Evolutionary conservation across 169 alveolate species (phyloP).

Genomic region (Neospora caninum): DNA sequence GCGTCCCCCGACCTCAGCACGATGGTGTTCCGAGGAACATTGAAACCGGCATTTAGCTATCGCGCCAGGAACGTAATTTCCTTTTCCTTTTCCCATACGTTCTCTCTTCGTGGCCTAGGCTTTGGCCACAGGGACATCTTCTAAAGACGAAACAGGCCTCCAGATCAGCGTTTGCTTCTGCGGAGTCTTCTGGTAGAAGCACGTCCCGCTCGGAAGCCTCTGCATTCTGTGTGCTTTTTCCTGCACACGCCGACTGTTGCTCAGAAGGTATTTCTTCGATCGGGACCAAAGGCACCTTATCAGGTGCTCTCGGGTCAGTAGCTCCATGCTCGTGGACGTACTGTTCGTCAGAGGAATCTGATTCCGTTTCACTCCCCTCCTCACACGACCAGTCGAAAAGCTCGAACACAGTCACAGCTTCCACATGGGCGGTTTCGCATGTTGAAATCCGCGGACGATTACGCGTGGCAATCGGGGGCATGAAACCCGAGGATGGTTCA

Average conservation of each 20-base stretch:
- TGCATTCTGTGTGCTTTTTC: neutral
- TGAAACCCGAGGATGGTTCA: neutral
- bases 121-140: neutral
- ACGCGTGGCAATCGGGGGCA: neutral
- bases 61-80: neutral
- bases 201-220: neutral
- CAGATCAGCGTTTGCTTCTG: neutral
- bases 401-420: neutral
- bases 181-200: neutral
- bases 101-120: neutral
- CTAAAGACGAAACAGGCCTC: neutral
- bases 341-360: neutral
- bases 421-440: neutral
- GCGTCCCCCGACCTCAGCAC: no score
- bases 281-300: neutral
- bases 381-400: neutral
- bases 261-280: neutral
- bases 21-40: no score
- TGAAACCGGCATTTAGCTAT: neutral
- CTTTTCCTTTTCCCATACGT: neutral
- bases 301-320: neutral
- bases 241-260: neutral
- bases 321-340: neutral
- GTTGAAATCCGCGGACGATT: neutral
- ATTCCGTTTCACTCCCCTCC: neutral